A percentile compares a stretch with the other conserved stretches of the same genome.
Evolutionary conservation across 2,329 filamentous ascomycete species (phyloP).

Genomic region (Paracoccidioides lutzii): DNA sequence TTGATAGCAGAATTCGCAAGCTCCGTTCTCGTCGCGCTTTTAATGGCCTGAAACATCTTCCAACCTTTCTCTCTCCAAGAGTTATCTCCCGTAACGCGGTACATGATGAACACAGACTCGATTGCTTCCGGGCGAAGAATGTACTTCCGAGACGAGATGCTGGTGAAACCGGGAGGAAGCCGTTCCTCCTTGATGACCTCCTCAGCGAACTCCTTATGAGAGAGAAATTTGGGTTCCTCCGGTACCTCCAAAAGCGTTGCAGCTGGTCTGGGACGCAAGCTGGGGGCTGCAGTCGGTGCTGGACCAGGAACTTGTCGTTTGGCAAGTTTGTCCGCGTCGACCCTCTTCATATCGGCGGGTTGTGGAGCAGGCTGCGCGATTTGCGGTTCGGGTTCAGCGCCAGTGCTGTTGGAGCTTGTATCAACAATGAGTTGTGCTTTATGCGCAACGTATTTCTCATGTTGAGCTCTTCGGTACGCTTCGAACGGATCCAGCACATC

Average conservation of each 20-base stretch:
- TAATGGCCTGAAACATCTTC: slow-evolving; percentile 67
- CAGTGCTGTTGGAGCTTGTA: slow-evolving; percentile 24
- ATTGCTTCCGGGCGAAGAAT: slow-evolving; percentile 62
- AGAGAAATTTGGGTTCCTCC: slow-evolving; percentile 22
- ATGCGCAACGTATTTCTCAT: background rate
- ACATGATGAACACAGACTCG: slow-evolving; percentile 80
- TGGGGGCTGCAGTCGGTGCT: slow-evolving; percentile 28
- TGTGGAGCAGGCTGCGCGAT: slow-evolving; percentile 30
- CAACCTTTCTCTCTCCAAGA: slow-evolving; percentile 70
- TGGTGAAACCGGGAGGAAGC: slow-evolving; percentile 31
- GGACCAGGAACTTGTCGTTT: slow-evolving; percentile 11
- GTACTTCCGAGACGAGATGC: slow-evolving; percentile 23
- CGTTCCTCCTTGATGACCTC: slow-evolving; percentile 31
- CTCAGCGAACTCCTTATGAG: slow-evolving; percentile 29
- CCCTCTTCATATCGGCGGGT: slow-evolving; percentile 32
- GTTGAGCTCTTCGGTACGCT: slow-evolving; percentile 4
- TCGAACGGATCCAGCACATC: slow-evolving; percentile 9
- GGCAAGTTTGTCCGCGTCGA: slow-evolving; percentile 4
- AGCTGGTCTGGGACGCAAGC: slow-evolving; percentile 4
- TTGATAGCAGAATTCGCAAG: slow-evolving; percentile 49
- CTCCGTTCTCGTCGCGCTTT: slow-evolving; percentile 51
- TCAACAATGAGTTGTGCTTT: slow-evolving; percentile 16
- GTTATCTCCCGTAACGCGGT: slow-evolving; percentile 71
- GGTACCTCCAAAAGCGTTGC: slow-evolving; percentile 13
- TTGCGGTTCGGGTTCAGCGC: background rate